phyloP scores from a whole-genome alignment of 2,329 filamentous ascomycete genomes.

The Botrytis porri region DNA sequence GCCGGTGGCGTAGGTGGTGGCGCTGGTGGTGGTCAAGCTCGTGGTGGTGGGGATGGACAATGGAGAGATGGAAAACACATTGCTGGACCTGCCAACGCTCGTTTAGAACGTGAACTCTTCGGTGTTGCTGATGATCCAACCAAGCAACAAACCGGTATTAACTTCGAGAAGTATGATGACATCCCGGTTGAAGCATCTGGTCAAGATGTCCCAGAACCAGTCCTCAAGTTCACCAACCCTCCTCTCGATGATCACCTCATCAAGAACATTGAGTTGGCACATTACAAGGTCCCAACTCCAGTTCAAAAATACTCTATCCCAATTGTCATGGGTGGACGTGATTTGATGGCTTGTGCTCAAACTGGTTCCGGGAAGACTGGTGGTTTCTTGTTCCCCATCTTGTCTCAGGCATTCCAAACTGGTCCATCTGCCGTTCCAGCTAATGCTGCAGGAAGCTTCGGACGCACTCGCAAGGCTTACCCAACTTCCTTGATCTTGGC shows the following conservation, averaged over 20 bases:
- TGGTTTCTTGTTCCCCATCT: slow-evolving; percentile 98
- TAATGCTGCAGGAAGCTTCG: slow-evolving; percentile 67
- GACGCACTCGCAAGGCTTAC: slow-evolving; percentile 95
- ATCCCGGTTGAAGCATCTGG: slow-evolving; percentile 98
- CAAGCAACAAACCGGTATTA: slow-evolving; percentile 98
- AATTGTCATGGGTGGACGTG: slow-evolving; percentile 96
- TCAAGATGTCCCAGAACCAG: slow-evolving; percentile 86
- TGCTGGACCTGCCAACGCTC: slow-evolving; percentile 81
- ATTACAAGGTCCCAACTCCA: slow-evolving; percentile 93
- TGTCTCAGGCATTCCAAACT: slow-evolving; percentile 93
- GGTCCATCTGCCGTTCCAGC: slow-evolving; percentile 72
- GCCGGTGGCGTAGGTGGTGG: slow-evolving; percentile 38
- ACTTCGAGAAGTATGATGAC: slow-evolving; percentile 99
- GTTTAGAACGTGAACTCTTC: slow-evolving; percentile 93
- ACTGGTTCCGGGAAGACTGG: slow-evolving; percentile 99
- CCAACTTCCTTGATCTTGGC: slow-evolving; percentile 94
- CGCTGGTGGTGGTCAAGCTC: slow-evolving; percentile 46
- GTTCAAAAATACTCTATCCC: slow-evolving; percentile 99
- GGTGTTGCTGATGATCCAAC: slow-evolving; percentile 85
- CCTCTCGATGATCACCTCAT: slow-evolving; percentile 93
- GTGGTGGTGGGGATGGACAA: slow-evolving; percentile 89
- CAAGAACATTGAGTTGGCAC: slow-evolving; percentile 87
- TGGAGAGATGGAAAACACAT: slow-evolving; percentile 98
- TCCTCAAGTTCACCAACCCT: slow-evolving; percentile 87
- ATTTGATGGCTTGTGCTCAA: slow-evolving; percentile 99